These are phyloP conservation scores for Trypanosoma caninum DNA, from an alignment of 208 protist genomes.

Conservation along the genomic window DNA sequence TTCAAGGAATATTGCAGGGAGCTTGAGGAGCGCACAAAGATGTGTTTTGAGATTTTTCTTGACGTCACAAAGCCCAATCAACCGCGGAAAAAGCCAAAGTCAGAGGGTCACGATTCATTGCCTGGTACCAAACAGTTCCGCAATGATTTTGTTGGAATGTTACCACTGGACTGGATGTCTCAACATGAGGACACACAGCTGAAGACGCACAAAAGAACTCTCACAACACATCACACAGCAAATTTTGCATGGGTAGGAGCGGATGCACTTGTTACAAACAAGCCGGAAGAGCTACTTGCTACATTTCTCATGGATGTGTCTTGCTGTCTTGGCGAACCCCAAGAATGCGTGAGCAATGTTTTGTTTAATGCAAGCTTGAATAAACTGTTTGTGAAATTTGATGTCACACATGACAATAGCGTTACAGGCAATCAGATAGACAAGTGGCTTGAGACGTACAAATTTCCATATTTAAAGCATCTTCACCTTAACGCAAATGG, in stretches of 20 bases:
- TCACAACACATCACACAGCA: conserved; percentile 35
- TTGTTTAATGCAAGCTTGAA: conserved; percentile 11
- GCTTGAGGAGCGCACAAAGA: conserved; percentile 5
- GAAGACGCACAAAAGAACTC: conserved; percentile 4
- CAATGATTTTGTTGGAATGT: background rate
- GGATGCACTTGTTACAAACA: conserved; percentile 29
- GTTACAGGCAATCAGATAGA: conserved; percentile 29
- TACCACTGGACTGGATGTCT: background rate
- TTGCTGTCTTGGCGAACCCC: conserved; percentile 31
- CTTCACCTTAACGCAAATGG: conserved; percentile 24
- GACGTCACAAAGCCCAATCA: background rate
- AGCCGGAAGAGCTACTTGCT: conserved; percentile 40
- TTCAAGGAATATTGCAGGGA: conserved; percentile 12
- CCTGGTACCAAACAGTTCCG: background rate
- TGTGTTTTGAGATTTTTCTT: conserved; percentile 10
- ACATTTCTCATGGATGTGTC: conserved; percentile 30
- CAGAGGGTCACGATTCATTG: background rate
- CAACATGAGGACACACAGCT: background rate
- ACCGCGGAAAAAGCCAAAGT: background rate
- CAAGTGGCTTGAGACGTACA: conserved; percentile 19
- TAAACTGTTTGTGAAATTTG: conserved; percentile 33
- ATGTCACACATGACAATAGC: conserved; percentile 27
- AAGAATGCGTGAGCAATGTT: conserved; percentile 28
- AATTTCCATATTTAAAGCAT: conserved; percentile 33
- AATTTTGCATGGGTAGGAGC: conserved; percentile 33